Evolutionary conservation across 2,329 filamentous ascomycete species (phyloP).

Genomic region (Fusarium euwallaceae): DNA sequence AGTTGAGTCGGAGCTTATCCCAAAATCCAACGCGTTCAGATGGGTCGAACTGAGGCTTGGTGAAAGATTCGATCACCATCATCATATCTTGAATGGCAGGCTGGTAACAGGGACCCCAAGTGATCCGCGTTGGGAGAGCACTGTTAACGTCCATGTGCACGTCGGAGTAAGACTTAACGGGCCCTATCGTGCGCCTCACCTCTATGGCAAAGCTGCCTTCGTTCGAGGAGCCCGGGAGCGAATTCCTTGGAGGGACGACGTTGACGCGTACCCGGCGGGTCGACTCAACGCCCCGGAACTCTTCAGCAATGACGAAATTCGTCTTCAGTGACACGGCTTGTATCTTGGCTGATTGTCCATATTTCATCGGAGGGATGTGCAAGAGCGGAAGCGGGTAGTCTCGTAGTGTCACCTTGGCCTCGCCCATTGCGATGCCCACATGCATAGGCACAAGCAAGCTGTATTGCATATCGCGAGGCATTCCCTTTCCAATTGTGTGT

Average conservation of each 20-base stretch:
- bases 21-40: slow-evolving; percentile 97
- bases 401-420: slow-evolving; percentile 85
- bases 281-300: slow-evolving; percentile 85
- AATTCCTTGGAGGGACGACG: slow-evolving; percentile 78
- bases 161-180: slow-evolving; percentile 96
- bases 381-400: slow-evolving; percentile 95
- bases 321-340: slow-evolving; percentile 87
- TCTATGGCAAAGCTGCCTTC: slow-evolving; percentile 83
- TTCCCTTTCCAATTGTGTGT: slow-evolving; percentile 93
- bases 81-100: slow-evolving; percentile 99
- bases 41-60: slow-evolving; percentile 92
- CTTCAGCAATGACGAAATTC: slow-evolving; percentile 96
- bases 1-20: slow-evolving; percentile 96
- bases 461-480: slow-evolving; percentile 93
- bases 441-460: slow-evolving; percentile 91
- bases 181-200: slow-evolving; percentile 90
- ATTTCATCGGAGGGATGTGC: slow-evolving; percentile 87
- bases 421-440: slow-evolving; percentile 89
- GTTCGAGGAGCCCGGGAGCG: slow-evolving; percentile 66
- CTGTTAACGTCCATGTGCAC: slow-evolving; percentile 95
- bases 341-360: slow-evolving; percentile 81
- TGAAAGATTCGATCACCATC: slow-evolving; percentile 98
- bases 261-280: slow-evolving; percentile 84
- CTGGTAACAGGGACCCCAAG: slow-evolving; percentile 98
- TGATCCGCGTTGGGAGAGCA: slow-evolving; percentile 89